These are phyloP conservation scores for Aspergillus sergii DNA, from an alignment of 2,329 filamentous ascomycete genomes.

Conservation along the genomic window DNA sequence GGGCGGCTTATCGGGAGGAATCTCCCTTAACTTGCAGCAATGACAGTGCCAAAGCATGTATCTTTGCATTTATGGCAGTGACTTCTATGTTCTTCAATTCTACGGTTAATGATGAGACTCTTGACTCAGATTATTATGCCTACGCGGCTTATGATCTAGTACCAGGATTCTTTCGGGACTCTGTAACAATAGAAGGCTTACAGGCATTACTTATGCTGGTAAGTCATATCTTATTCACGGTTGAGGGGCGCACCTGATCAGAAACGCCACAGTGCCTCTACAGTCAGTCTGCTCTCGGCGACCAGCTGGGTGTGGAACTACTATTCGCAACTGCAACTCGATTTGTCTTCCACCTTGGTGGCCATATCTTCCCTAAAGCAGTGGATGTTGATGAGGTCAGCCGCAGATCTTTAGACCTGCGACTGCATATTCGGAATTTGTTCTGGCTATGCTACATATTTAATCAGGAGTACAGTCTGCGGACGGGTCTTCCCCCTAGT, in stretches of 20 bases:
- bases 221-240: background rate
- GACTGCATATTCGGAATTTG: constrained; percentile 8
- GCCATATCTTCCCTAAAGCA: constrained; percentile 1
- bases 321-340: constrained; percentile 6
- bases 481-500: constrained; percentile 11
- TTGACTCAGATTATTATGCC: constrained; percentile 1
- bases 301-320: constrained; percentile 2
- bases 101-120: background rate
- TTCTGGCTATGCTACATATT: constrained; percentile 16
- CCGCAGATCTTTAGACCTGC: background rate
- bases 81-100: background rate
- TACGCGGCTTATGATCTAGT: constrained; percentile 4
- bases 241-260: background rate
- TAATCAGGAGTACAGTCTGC: constrained; percentile 11
- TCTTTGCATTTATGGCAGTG: constrained; percentile 14
- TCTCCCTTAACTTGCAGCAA: background rate
- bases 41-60: constrained; percentile 11
- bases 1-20: constrained; percentile 9
- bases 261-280: background rate
- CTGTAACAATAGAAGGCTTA: constrained; percentile 13
- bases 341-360: constrained; percentile 16
- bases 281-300: constrained; percentile 5
- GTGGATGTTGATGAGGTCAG: background rate
- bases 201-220: constrained; percentile 16
- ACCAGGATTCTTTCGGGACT: background rate